These are phyloP conservation scores for Fusarium succisae DNA, from an alignment of 2,329 filamentous ascomycete species.

Conservation along the genomic window DNA sequence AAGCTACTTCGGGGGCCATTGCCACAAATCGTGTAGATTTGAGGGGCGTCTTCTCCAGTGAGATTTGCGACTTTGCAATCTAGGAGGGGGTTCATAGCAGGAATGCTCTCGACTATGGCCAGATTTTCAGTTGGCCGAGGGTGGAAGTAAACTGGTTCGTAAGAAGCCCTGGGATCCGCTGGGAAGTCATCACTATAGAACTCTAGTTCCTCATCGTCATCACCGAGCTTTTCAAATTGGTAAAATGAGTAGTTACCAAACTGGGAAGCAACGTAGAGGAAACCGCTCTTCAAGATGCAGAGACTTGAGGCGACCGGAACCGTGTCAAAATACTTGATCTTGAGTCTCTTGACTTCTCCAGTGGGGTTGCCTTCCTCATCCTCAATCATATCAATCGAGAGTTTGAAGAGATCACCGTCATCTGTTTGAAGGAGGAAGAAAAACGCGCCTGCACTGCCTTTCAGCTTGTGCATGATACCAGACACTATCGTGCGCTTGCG, in stretches of 20 bases:
- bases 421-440: conserved; percentile 97
- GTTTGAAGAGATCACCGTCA: conserved; percentile 97
- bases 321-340: conserved; percentile 98
- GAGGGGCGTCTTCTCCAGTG: conserved; percentile 90
- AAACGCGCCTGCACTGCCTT: conserved; percentile 82
- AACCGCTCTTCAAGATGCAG: conserved; percentile 94
- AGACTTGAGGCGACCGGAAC: conserved; percentile 88
- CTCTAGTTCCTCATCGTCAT: conserved; percentile 90
- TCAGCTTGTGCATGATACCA: conserved; percentile 97
- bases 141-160: conserved; percentile 85
- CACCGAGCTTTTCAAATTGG: conserved; percentile 95
- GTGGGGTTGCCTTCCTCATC: conserved; percentile 81
- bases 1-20: conserved; percentile 90
- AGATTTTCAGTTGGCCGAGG: conserved; percentile 83
- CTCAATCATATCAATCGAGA: conserved; percentile 90
- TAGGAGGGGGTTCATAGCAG: conserved; percentile 89
- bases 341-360: conserved; percentile 82
- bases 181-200: conserved; percentile 86
- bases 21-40: conserved; percentile 94
- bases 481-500: conserved; percentile 87
- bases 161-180: conserved; percentile 75
- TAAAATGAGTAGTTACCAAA: conserved; percentile 95
- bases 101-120: conserved; percentile 83
- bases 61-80: conserved; percentile 93
- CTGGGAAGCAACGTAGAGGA: conserved; percentile 91